Base-by-base conservation (phyloP, 108 stramenopile genomes). In the Parmales sp. region DNA sequence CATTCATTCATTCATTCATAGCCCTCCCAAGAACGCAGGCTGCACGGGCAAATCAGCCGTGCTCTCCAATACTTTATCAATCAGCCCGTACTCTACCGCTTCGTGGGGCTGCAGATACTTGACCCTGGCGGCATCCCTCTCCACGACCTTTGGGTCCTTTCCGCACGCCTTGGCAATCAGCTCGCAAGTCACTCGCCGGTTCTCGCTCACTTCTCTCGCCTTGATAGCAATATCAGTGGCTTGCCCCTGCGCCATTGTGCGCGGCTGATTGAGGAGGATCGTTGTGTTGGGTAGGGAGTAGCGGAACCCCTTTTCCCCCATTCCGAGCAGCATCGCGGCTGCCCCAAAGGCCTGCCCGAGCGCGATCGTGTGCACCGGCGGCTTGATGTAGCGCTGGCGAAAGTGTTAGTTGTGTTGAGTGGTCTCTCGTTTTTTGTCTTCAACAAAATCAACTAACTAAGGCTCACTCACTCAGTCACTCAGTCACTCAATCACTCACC, bases 341-440 rank as follows among this genome's bases (percentile, higher is more conserved):
- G 94, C 88, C 34, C 95, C 95, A 72, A 90, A 93, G 34, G 94
- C 94, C 74, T 97, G 94, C 60, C 97, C 97, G n/a, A 98, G 78
- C 29, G 91, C 92, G 38, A 98, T 89, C 4, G 97, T 98, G 72
- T 90, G 88, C 19, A 98, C 92, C 2, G 94, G 94, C 37, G 94
- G 93, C 51, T 88, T 83, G 66, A 98, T 92, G 76, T 95, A 98
- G 70, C 91, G 90, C 95, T 96, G 96, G 36, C 90, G n/a, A n/a
- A n/a, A n/a, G n/a, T n/a, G n/a, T n/a, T n/a, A n/a, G n/a, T n/a
- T n/a, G n/a, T n/a, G n/a, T n/a, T n/a, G n/a, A n/a, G n/a, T n/a
- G n/a, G n/a, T n/a, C n/a, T n/a, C n/a, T n/a, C n/a, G n/a, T n/a
- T n/a, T n/a, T n/a, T n/a, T n/a, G n/a, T n/a, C n/a, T n/a, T n/a